A percentile compares a stretch with the other conserved stretches of the same genome.
Evolutionary conservation across 192 early-diverging fungal genomes (phyloP).

Genomic region (Backusella luteola): DNA sequence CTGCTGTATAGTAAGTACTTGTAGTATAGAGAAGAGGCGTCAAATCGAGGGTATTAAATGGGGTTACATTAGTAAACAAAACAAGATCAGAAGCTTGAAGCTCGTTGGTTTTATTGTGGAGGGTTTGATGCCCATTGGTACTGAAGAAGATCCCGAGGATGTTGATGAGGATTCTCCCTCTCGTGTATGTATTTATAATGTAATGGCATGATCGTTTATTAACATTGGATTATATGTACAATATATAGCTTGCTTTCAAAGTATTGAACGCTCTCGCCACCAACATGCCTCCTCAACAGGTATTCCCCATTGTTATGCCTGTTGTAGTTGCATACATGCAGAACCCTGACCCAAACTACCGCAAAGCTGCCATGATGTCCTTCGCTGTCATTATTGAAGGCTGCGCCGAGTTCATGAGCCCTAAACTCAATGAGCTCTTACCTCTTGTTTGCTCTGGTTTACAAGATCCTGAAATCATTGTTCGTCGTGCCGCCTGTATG

Average conservation of each 20-base stretch:
- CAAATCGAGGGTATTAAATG: not conserved
- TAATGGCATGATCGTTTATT: not conserved
- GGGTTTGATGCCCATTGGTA: slow-evolving; percentile 77
- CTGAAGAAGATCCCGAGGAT: slow-evolving; percentile 80
- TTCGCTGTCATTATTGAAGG: slow-evolving; percentile 83
- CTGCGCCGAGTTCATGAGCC: slow-evolving; percentile 81
- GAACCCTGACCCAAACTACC: slow-evolving; percentile 66
- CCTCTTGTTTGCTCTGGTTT: slow-evolving; percentile 74
- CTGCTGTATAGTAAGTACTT: slow-evolving; percentile 66
- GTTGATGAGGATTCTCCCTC: slow-evolving; percentile 82
- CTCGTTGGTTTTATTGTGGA: slow-evolving; percentile 78
- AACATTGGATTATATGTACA: not conserved
- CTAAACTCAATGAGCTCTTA: slow-evolving; percentile 77
- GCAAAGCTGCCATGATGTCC: slow-evolving; percentile 88
- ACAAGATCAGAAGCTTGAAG: slow-evolving; percentile 81
- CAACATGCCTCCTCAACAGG: slow-evolving; percentile 82
- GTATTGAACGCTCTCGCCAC: slow-evolving; percentile 79
- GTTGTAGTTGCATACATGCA: slow-evolving; percentile 79
- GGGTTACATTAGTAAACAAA: slow-evolving; percentile 55
- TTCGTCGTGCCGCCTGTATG: slow-evolving; percentile 87
- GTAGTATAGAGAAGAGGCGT: not conserved
- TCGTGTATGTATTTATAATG: slow-evolving; percentile 14
- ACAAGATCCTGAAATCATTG: slow-evolving; percentile 74
- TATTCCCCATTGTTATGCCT: slow-evolving; percentile 78
- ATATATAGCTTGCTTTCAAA: slow-evolving; percentile 40